Evolutionary conservation across 2,329 filamentous ascomycete genomes (phyloP).

Genomic region (Arthrinium puccinioides): DNA sequence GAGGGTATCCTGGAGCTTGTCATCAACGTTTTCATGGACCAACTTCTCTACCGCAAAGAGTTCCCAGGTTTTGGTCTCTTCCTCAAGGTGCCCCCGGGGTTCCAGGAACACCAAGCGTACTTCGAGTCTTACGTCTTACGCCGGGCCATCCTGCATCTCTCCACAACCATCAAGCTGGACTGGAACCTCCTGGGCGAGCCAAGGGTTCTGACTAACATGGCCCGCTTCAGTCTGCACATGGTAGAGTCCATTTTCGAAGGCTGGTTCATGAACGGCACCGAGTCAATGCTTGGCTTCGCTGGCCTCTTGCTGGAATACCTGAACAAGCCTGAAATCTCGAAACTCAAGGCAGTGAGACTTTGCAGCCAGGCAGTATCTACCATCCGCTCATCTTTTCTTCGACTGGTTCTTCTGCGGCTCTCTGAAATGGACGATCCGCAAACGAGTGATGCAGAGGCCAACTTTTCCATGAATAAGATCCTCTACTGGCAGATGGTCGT

Average conservation of each 20-base stretch:
- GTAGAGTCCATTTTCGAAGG: conserved; percentile 90
- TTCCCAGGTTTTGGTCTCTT: conserved; percentile 84
- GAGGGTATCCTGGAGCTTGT: conserved; percentile 73
- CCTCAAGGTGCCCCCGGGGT: conserved; percentile 82
- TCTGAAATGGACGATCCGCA: conserved; percentile 72
- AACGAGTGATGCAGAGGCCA: conserved; percentile 52
- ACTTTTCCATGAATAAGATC: conserved; percentile 73
- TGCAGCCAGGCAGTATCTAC: conserved; percentile 76
- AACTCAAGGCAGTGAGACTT: conserved; percentile 80
- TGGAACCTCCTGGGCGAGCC: conserved; percentile 72
- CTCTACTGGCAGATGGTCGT: conserved; percentile 95
- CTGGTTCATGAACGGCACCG: conserved; percentile 88
- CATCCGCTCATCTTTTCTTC: conserved; percentile 71
- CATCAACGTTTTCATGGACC: conserved; percentile 74
- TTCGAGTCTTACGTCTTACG: conserved; percentile 87
- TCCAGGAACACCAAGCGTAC: conserved; percentile 89
- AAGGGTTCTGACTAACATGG: conserved; percentile 77
- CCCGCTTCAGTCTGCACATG: conserved; percentile 72
- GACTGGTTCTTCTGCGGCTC: conserved; percentile 70
- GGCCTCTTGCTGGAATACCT: conserved; percentile 83
- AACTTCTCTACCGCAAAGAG: conserved; percentile 79
- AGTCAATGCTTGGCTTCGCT: conserved; percentile 75
- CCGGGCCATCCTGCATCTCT: conserved; percentile 64
- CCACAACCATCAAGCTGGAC: conserved; percentile 62
- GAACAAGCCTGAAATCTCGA: conserved; percentile 73